These are phyloP conservation scores for Penicillium psychrofluorescens DNA, from an alignment of 495 filamentous ascomycete genomes.

Conservation along the genomic window DNA sequence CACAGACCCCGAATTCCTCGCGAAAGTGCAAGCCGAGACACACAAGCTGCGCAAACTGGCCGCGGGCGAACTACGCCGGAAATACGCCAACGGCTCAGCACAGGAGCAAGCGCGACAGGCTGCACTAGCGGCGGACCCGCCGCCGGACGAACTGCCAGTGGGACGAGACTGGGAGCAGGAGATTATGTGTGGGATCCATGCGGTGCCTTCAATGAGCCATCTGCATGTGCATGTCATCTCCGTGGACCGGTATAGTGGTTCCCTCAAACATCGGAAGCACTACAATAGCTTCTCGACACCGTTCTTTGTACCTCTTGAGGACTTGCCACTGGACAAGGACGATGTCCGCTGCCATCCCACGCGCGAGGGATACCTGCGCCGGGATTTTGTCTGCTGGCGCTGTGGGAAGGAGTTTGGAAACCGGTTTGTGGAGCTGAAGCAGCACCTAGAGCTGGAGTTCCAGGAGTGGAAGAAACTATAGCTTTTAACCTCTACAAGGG, in stretches of 20 bases:
- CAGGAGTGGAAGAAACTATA: slow-evolving; percentile 70
- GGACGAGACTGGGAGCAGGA: slow-evolving; percentile 78
- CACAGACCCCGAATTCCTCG: slow-evolving; percentile 61
- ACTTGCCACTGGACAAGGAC: slow-evolving; percentile 63
- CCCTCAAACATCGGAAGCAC: slow-evolving; percentile 74
- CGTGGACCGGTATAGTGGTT: slow-evolving; percentile 61
- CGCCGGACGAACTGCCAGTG: slow-evolving; percentile 46
- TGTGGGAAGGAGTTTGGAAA: slow-evolving; percentile 71
- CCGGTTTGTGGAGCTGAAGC: slow-evolving; percentile 64
- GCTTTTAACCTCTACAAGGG: slow-evolving; percentile 2
- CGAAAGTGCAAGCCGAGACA: slow-evolving; percentile 52
- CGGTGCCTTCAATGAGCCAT: slow-evolving; percentile 85
- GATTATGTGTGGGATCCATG: slow-evolving; percentile 73
- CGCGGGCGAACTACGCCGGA: slow-evolving; percentile 68
- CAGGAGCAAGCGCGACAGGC: slow-evolving; percentile 49
- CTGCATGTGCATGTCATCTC: slow-evolving; percentile 86
- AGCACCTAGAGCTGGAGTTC: slow-evolving; percentile 75
- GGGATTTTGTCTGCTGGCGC: slow-evolving; percentile 75
- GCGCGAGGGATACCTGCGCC: slow-evolving; percentile 47
- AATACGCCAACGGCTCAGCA: slow-evolving; percentile 55
- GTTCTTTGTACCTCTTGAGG: slow-evolving; percentile 78
- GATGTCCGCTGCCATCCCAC: slow-evolving; percentile 52
- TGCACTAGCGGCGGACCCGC: slow-evolving; percentile 41
- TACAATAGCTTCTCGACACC: slow-evolving; percentile 85
- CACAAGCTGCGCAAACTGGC: slow-evolving; percentile 54